phyloP scores from a whole-genome alignment of 495 filamentous ascomycete genomes.

The Neurospora sp. region DNA sequence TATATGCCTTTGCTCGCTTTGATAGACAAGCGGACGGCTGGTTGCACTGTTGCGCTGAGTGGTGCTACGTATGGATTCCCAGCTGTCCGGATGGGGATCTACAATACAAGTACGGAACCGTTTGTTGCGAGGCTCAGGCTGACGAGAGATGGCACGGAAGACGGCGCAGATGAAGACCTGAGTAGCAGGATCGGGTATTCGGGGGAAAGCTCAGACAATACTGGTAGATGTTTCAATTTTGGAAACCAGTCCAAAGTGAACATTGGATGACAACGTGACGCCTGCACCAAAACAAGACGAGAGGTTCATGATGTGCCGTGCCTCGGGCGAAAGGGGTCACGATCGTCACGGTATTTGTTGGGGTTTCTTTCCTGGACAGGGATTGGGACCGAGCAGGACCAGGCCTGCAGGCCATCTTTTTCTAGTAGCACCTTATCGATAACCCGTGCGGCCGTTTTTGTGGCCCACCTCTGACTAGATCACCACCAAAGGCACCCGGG shows the following conservation, averaged over 20 bases:
- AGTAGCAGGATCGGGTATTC: neutral
- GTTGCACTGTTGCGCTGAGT: neutral
- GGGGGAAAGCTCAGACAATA: neutral
- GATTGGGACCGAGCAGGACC: neutral
- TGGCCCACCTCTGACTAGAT: slow-evolving; percentile 5
- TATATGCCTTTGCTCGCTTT: neutral
- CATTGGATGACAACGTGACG: neutral
- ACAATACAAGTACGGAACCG: neutral
- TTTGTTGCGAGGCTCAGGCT: neutral
- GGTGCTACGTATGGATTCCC: neutral
- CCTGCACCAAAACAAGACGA: neutral
- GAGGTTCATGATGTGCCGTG: neutral
- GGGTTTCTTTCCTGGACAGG: neutral
- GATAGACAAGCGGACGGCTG: neutral
- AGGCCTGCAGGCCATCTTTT: neutral
- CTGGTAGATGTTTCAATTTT: neutral
- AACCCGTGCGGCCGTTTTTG: slow-evolving; percentile 3
- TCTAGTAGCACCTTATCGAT: slow-evolving; percentile 11
- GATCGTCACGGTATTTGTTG: neutral
- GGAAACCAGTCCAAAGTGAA: neutral
- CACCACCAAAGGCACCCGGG: slow-evolving; percentile 14
- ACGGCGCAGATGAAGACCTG: neutral
- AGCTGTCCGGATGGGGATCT: neutral
- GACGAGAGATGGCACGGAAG: neutral
- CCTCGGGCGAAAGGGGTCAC: slow-evolving; percentile 12